Evolutionary conservation across 2,329 filamentous ascomycete species (phyloP), one percentile per base, ranked within the genome.

Genomic region (Paraphoma chrysanthemicola): DNA sequence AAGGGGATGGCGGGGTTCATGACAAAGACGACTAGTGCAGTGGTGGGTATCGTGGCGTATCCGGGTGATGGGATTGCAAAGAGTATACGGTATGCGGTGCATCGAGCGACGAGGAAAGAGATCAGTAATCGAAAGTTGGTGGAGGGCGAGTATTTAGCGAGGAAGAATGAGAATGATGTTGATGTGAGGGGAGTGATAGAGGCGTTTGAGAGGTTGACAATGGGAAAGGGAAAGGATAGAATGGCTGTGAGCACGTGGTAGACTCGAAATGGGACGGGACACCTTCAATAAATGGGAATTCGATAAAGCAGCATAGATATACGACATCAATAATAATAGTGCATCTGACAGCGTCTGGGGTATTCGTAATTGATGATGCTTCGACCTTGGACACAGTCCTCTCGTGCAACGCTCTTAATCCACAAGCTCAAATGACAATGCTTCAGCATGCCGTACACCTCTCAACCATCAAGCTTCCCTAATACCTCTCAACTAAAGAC

Each of bases 1-100:
- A 78, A 75, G 50, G 77, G 74, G 1, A 63, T 55, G 39, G 31
- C 53, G 16, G 59, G 58, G 12, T 42, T 42, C n/a, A n/a, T 42
- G 39, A 14, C 39, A 11, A 57, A 65, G 30, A 48, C 47, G 8
- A 44, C 47, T 23, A 53, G 39, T 31, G 59, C 54, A 7, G 11
- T 45, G 18, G 10, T 63, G 9, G 59, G 57, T 6, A 42, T 62
- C 4, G 53, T 66, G 6, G 62, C 59, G 23, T 64, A 64, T 47
- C 63, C 63, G 33, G 59, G 59, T 16, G 46, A 62, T 7, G 61
- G 59, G 5, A 59, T 66, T 11, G 56, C 53, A 16, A 64, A 62
- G 53, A 59, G 55, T 28, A 50, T 63, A 14, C 48, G 57, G n/a
- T 44, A 56, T 31, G n/a, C 47, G 44, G 58, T 47, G 12, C 55